Percentiles rank a stretch among this genome's conserved stretches.
Conservation (phyloP, 2,329 filamentous ascomycete species). For the Phialemoniopsis sp. region DNA sequence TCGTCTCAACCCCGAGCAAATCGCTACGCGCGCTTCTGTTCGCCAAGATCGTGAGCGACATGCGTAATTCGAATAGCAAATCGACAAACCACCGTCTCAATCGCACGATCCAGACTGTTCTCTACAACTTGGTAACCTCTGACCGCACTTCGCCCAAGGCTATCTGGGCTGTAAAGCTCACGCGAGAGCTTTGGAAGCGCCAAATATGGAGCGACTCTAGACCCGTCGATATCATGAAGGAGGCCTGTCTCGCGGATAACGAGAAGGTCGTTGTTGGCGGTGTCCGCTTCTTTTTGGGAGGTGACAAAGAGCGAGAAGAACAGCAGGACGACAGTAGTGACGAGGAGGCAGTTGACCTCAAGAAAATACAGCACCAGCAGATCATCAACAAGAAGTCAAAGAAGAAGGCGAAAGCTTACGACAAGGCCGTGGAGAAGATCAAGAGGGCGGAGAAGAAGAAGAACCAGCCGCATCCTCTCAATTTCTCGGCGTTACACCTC, state of each 20-base stretch:
- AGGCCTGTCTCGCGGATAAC: constrained; percentile 82
- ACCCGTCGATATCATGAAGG: constrained; percentile 98
- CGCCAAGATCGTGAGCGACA: constrained; percentile 85
- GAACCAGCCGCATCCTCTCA: constrained; percentile 78
- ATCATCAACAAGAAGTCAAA: constrained; percentile 96
- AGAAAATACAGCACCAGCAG: constrained; percentile 76
- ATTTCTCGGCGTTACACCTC: constrained; percentile 93
- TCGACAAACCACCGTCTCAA: constrained; percentile 89
- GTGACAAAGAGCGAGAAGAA: constrained; percentile 93
- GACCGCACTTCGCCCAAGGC: constrained; percentile 82
- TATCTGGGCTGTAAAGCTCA: constrained; percentile 94
- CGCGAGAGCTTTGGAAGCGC: constrained; percentile 91
- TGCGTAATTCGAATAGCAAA: constrained; percentile 84
- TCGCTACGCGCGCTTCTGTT: constrained; percentile 78
- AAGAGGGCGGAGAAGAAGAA: constrained; percentile 86
- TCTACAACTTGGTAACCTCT: constrained; percentile 86
- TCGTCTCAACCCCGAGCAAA: constrained; percentile 86
- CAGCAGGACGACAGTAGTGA: constrained; percentile 84
- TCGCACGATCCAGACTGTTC: constrained; percentile 84
- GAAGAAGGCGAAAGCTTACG: constrained; percentile 76
- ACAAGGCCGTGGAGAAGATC: constrained; percentile 76
- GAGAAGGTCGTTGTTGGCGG: constrained; percentile 88
- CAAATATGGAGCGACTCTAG: constrained; percentile 88
- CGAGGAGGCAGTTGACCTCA: constrained; percentile 72
- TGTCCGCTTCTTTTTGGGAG: constrained; percentile 91